A percentile compares a stretch with the other conserved stretches of the same genome.
Conservation (phyloP, 257 asterid genomes). For the Catharanthus roseus region DNA sequence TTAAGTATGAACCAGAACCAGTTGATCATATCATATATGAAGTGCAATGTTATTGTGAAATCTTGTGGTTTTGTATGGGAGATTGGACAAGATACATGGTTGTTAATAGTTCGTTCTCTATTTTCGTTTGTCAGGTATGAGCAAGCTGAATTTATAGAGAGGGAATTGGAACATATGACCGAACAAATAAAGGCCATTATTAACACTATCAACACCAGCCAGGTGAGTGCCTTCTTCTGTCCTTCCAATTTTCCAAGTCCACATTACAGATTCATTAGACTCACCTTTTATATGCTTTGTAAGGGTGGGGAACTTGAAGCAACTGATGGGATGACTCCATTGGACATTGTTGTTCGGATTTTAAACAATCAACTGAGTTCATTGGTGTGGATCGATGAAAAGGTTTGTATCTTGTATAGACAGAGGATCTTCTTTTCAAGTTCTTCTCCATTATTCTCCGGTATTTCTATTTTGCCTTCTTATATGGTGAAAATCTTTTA, state of each 20-base stretch:
- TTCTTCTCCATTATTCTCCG: background rate
- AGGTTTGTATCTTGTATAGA: conserved; percentile 41
- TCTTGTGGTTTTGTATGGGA: background rate
- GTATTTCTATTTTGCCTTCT: background rate
- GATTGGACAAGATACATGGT: background rate
- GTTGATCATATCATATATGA: background rate
- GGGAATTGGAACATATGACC: conserved; percentile 80
- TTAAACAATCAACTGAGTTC: conserved; percentile 91
- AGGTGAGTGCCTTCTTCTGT: conserved; percentile 36
- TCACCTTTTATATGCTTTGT: conserved; percentile 9
- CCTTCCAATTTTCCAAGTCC: background rate
- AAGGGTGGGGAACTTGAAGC: conserved; percentile 92
- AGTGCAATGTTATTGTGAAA: background rate
- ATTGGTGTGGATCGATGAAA: conserved; percentile 90
- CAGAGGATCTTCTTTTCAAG: background rate
- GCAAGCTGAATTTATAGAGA: conserved; percentile 79
- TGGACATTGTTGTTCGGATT: conserved; percentile 82
- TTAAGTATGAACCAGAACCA: background rate
- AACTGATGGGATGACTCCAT: conserved; percentile 69
- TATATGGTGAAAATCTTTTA: conserved; percentile 13
- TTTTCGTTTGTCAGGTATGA: conserved; percentile 59
- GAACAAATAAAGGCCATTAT: conserved; percentile 80
- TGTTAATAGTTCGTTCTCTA: background rate
- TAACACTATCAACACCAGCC: conserved; percentile 66
- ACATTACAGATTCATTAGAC: conserved; percentile 9